phyloP scores from a whole-genome alignment of 139 green algal species.

The Closterium sp. region DNA sequence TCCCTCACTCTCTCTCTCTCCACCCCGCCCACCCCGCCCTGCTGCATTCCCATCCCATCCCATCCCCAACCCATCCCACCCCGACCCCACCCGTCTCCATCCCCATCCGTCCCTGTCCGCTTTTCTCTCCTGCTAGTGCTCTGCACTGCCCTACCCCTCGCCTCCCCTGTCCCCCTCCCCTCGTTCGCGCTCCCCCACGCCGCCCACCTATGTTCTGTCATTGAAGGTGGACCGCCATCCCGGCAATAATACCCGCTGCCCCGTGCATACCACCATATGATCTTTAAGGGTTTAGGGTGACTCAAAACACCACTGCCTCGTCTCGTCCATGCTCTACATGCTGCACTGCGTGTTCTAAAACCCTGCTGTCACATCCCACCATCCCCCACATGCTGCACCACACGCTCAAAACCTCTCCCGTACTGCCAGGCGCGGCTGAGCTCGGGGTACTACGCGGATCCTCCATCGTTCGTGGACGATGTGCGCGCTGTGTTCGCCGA shows the following conservation, averaged over 20 bases:
- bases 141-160: background rate
- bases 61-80: too few relatives aligned
- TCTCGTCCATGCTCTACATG: too few relatives aligned
- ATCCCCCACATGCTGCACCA: too few relatives aligned
- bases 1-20: background rate
- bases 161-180: background rate
- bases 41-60: background rate
- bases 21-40: too few relatives aligned
- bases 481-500: background rate
- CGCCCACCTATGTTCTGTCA: too few relatives aligned
- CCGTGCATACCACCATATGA: background rate
- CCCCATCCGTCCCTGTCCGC: background rate
- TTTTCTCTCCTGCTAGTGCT: background rate
- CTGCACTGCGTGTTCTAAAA: too few relatives aligned
- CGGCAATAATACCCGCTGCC: background rate
- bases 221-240: too few relatives aligned
- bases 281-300: too few relatives aligned
- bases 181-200: background rate
- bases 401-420: too few relatives aligned
- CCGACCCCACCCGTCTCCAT: too few relatives aligned
- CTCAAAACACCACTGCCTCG: too few relatives aligned
- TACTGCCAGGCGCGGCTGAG: background rate
- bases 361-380: too few relatives aligned
- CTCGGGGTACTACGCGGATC: background rate
- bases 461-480: background rate